A percentile compares a stretch with the other conserved stretches of the same genome.
These are phyloP conservation scores for Elsinoe fawcettii DNA, from an alignment of 2,329 filamentous ascomycete genomes.

Conservation along the genomic window DNA sequence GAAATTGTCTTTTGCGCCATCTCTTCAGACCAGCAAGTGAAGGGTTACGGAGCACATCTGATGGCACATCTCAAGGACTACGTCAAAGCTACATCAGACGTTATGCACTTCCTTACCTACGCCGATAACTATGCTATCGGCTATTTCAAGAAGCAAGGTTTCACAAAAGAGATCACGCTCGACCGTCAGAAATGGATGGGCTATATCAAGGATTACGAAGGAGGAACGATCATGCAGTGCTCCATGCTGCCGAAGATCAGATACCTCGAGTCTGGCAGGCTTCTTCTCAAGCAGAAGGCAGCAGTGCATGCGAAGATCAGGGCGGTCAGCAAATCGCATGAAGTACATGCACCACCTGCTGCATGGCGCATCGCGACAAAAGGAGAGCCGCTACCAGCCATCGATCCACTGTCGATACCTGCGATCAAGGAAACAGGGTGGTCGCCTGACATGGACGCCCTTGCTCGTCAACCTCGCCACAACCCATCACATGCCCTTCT, in stretches of 20 bases:
- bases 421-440: conserved; percentile 87
- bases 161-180: conserved; percentile 95
- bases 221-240: conserved; percentile 98
- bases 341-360: conserved; percentile 75
- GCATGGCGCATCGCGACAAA: conserved; percentile 62
- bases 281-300: conserved; percentile 97
- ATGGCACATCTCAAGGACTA: conserved; percentile 99
- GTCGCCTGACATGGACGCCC: conserved; percentile 96
- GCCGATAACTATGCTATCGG: conserved; percentile 98
- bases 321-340: conserved; percentile 79
- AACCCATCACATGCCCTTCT: conserved; percentile 95
- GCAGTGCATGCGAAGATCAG: conserved; percentile 91
- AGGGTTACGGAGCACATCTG: conserved; percentile 93
- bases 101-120: conserved; percentile 98
- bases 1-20: conserved; percentile 99
- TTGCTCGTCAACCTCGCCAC: conserved; percentile 88
- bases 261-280: conserved; percentile 84
- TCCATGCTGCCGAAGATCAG: conserved; percentile 92
- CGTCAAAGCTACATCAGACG: conserved; percentile 89
- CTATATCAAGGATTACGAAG: conserved; percentile 99
- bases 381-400: conserved; percentile 52
- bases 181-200: conserved; percentile 94
- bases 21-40: conserved; percentile 95
- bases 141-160: conserved; percentile 98
- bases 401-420: conserved; percentile 78